Base-by-base conservation (phyloP, 1,284 basidiomycete genomes). In the Xerocomus minutiporus region DNA sequence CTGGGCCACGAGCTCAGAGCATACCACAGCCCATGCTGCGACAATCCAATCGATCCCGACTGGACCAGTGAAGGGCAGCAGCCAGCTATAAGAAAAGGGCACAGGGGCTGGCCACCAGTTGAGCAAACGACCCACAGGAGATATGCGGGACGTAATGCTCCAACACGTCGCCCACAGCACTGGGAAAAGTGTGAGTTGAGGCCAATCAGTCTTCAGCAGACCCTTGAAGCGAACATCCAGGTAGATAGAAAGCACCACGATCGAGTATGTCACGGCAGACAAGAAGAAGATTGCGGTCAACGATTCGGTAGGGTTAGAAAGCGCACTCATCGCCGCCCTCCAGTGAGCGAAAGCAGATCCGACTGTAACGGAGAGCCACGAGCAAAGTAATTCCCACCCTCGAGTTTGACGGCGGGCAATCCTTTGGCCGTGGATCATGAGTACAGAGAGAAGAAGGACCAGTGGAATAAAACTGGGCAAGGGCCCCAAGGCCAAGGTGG, bases 11-110 rank as follows among this genome's bases (percentile, higher is more conserved):
- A 71, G 58, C 56, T 84, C 78, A 5, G 84, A 79, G 38, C 79
- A 59, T n/a, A 89, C 75, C 5, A 81, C 79, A 7, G 86, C 84
- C 82, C 84, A 90, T 9, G 79, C 80, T 23, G 79, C 88, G 5
- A 79, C 75, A 38, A 84, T 65, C 83, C 86, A 91, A 63, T 91
- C 84, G 52, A 82, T 75, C 12, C 77, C 81, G 39, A 73, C 69
- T 32, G 82, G 75, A 4, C 89, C 88, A 26, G 79, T 59, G 36
- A 76, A 63, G 1, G 76, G 77, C 5, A 78, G 59, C n/a, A 83
- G 65, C 87, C 88, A 91, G 4, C 62, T 61, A 61, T 90, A 91
- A 0, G 75, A 73, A 28, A 76, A 65, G 5, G 73, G 64, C 20
- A 80, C 72, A 5, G 86, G 81, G 45, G 76, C 82, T 41, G 61